phyloP scores from a whole-genome alignment of 2,329 filamentous ascomycete species.

The Fusarium heterosporum region DNA sequence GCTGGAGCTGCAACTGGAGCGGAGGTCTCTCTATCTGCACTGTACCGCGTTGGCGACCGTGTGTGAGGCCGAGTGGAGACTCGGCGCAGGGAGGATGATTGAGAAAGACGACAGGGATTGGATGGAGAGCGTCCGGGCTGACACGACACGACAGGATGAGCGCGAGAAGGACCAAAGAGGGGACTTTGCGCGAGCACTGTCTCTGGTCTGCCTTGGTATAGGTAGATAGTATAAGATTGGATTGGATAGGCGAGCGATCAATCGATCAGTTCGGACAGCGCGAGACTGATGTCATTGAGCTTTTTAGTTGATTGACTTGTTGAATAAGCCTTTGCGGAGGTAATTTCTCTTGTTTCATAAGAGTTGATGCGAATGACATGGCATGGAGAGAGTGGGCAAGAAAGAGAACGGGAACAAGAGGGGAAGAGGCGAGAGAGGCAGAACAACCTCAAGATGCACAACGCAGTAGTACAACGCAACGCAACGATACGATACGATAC shows the following conservation, averaged over 20 bases:
- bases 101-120: constrained; percentile 48
- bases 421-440: constrained; percentile 6
- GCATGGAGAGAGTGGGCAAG: not conserved
- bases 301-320: not conserved
- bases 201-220: constrained; percentile 24
- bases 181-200: constrained; percentile 25
- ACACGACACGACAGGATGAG: constrained; percentile 45
- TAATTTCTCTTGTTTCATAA: not conserved
- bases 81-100: constrained; percentile 44
- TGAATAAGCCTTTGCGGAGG: not conserved
- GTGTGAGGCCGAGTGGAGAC: constrained; percentile 44
- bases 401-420: constrained; percentile 6
- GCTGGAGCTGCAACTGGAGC: not conserved
- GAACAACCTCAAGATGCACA: not conserved
- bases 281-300: constrained; percentile 32
- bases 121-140: constrained; percentile 48
- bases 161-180: constrained; percentile 18
- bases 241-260: constrained; percentile 18
- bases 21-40: constrained; percentile 9
- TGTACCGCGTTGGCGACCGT: constrained; percentile 34
- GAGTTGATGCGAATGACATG: not conserved
- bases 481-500: constrained; percentile 14
- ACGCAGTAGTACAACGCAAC: not conserved
- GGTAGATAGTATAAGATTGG: constrained; percentile 5
- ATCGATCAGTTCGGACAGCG: constrained; percentile 23